Evolutionary conservation across 2,329 filamentous ascomycete species (phyloP), one percentile per base, ranked within the genome.

Genomic region (Penicillium sp.): DNA sequence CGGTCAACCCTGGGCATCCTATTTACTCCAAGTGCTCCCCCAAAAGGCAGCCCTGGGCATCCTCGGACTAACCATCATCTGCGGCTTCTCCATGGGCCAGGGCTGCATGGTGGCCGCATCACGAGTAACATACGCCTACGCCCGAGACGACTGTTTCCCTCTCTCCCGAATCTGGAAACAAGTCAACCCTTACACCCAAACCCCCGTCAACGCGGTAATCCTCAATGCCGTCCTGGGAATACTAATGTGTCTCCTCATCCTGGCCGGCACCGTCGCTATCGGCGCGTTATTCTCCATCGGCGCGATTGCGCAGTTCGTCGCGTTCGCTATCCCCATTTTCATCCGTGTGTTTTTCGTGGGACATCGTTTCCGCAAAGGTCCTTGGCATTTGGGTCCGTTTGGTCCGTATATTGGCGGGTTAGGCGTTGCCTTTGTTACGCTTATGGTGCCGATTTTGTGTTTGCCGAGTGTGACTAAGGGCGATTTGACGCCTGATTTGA

Each of bases 91-190:
- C 44, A 91, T 91, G 86, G 89, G 89, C 6, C 88, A 91, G 73
- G 89, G 88, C 1, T 90, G 88, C 72, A 91, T 90, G 86, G 85
- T 91, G 40, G 83, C 84, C 8, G 84, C 84, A 10, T 89, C 85
- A 24, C 84, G 89, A 53, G 89, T 91, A 49, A 89, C 88, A 1
- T 92, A 89, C 70, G 89, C 89, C 17, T 91, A 91, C 75, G 88
- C 89, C 19, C 86, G 89, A 37, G 89, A 91, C 69, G 88, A 86
- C 68, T 89, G 87, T 72, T 89, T 91, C 71, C 89, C 89, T 0
- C 70, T 86, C 6, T 88, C 85, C 5, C 76, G 76, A 0, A 81
- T 83, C 69, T 88, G 87, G 80, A 86, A 85, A 69, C 72, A 78
- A 26, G 88, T 91, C 55, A 88, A 91, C 75, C 68, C 71, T 1